Conservation (phyloP, 2,329 filamentous ascomycete genomes). For the Alternaria sp. region DNA sequence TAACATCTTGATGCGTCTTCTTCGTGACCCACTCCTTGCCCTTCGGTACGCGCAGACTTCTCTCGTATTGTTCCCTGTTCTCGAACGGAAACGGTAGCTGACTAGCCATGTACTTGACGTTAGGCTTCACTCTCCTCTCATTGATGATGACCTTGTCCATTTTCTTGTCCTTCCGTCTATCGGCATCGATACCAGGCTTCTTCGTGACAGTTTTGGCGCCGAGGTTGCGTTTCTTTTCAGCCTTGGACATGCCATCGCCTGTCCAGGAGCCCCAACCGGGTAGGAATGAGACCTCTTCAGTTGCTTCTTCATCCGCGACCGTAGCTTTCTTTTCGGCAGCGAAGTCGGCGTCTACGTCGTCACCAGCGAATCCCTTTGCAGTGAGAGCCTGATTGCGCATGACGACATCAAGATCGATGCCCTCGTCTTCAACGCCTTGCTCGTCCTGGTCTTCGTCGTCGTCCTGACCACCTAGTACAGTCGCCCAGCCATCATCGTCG, state of each 20-base stretch:
- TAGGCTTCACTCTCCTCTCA: conserved; percentile 91
- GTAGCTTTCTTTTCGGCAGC: conserved; percentile 77
- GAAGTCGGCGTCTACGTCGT: conserved; percentile 84
- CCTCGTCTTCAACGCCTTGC: conserved; percentile 51
- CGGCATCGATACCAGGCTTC: conserved; percentile 75
- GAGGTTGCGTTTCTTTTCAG: conserved; percentile 64
- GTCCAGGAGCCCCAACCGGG: conserved; percentile 95
- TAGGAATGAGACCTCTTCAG: conserved; percentile 82
- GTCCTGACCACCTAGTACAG: conserved; percentile 52
- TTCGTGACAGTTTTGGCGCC: conserved; percentile 67
- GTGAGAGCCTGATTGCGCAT: conserved; percentile 71
- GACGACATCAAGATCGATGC: conserved; percentile 52
- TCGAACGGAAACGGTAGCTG: conserved; percentile 91
- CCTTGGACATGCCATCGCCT: conserved; percentile 79
- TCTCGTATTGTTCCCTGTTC: conserved; percentile 86
- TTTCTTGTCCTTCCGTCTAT: conserved; percentile 82
- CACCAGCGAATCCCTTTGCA: conserved; percentile 82
- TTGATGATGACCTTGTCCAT: conserved; percentile 88
- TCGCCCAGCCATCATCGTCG: conserved; percentile 57
- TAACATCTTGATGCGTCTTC: conserved; percentile 87
- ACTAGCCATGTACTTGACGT: conserved; percentile 84
- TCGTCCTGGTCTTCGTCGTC: conserved; percentile 36
- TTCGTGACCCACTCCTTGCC: conserved; percentile 98
- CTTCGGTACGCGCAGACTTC: conserved; percentile 83
- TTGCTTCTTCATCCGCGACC: conserved; percentile 80